A percentile compares a stretch with the other conserved stretches of the same genome.
Evolutionary conservation across 768 basidiomycete genomes (phyloP).

Genomic region (Amanita inopinata): DNA sequence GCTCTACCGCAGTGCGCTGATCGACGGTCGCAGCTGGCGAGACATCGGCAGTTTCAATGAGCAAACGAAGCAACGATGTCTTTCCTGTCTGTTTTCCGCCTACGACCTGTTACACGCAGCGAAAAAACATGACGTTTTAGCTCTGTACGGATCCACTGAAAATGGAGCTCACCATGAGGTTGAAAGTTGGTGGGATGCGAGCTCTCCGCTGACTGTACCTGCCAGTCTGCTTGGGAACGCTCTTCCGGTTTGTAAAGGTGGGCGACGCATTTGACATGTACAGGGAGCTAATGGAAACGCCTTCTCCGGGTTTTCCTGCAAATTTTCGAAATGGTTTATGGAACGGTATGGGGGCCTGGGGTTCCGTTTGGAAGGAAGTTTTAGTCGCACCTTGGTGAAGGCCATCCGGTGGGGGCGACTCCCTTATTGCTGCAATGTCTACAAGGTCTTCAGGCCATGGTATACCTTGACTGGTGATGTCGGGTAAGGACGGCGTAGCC

Average conservation of each 20-base stretch:
- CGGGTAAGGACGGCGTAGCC: constrained; percentile 74
- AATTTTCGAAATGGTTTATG: constrained; percentile 71
- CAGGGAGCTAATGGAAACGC: constrained; percentile 53
- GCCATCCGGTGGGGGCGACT: constrained; percentile 29
- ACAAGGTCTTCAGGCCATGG: constrained; percentile 83
- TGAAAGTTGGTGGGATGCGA: constrained; percentile 69
- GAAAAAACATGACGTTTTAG: constrained; percentile 3
- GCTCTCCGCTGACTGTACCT: constrained; percentile 56
- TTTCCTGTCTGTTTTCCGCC: constrained; percentile 79
- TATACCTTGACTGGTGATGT: constrained; percentile 64
- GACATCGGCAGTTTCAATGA: constrained; percentile 78
- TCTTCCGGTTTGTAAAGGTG: constrained; percentile 51
- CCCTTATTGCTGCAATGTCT: constrained; percentile 56
- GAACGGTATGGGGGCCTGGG: constrained; percentile 56
- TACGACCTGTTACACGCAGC: constrained; percentile 43
- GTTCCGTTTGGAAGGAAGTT: constrained; percentile 49
- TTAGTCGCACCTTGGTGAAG: constrained; percentile 58
- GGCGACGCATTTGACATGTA: constrained; percentile 59
- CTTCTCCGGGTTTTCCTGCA: constrained; percentile 35
- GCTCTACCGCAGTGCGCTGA: constrained; percentile 55
- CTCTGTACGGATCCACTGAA: no score
- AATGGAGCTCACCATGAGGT: constrained; percentile 57
- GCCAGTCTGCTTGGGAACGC: constrained; percentile 26
- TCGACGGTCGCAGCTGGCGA: constrained; percentile 70
- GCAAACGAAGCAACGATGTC: constrained; percentile 68